phyloP scores from a whole-genome alignment of 192 early-diverging fungal genomes.

The Backusella macrospora region DNA sequence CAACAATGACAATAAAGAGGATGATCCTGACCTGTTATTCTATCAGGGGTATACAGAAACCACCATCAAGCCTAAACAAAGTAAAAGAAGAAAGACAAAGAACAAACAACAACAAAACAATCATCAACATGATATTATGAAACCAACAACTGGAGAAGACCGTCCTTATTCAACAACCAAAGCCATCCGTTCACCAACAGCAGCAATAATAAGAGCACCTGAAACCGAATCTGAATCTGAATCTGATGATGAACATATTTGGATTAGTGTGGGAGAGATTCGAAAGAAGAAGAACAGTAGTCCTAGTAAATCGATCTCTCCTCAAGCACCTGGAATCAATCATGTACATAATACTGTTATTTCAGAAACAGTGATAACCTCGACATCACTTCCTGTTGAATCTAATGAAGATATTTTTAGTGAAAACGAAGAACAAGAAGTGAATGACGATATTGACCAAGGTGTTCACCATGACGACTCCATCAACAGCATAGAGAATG shows the following conservation, averaged over 20 bases:
- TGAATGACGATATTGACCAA: not conserved
- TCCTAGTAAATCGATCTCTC: not conserved
- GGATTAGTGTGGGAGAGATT: constrained; percentile 14
- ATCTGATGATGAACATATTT: not conserved
- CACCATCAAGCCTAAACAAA: not conserved
- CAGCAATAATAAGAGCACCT: not conserved
- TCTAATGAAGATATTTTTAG: not conserved
- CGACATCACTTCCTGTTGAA: not conserved
- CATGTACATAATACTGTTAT: not conserved
- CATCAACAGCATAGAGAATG: not conserved
- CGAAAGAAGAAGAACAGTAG: not conserved
- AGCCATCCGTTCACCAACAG: not conserved
- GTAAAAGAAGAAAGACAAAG: not conserved
- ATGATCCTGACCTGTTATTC: not conserved
- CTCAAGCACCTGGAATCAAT: too few species aligned
- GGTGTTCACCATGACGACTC: not conserved
- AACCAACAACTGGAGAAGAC: not conserved
- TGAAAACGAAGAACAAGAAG: not conserved
- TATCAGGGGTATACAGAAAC: not conserved
- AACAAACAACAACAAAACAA: not conserved
- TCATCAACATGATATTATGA: not conserved
- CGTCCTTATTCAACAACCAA: not conserved
- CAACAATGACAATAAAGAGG: not conserved
- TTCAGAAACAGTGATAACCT: not conserved
- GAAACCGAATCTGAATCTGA: constrained; percentile 3